A percentile compares a stretch with the other conserved stretches of the same genome.
phyloP scores from a whole-genome alignment of 441 rosid genomes.

The Kokia cookei region DNA sequence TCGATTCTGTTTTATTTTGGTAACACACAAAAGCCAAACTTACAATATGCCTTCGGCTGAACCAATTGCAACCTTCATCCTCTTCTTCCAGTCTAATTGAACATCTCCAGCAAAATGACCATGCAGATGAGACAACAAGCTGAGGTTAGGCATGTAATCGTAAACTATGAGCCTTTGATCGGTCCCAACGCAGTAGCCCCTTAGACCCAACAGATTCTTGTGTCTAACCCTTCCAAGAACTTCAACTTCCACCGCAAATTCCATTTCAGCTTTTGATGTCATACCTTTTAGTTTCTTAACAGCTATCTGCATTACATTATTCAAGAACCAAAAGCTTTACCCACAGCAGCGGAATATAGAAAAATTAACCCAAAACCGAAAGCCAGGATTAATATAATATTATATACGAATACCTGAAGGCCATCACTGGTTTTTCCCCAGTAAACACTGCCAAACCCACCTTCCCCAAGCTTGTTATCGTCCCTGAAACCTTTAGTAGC shows the following conservation, averaged over 20 bases:
- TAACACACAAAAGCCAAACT: constrained; percentile 1
- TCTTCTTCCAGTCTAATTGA: constrained; percentile 32
- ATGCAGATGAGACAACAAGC: constrained; percentile 37
- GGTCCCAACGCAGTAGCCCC: constrained; percentile 23
- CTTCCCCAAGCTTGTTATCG: no score
- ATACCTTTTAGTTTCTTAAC: constrained; percentile 38
- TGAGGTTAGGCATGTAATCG: constrained; percentile 42
- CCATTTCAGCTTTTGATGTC: constrained; percentile 45
- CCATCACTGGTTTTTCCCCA: constrained; percentile 42
- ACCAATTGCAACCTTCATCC: constrained; percentile 34
- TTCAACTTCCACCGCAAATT: constrained; percentile 46
- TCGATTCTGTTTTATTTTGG: neutral
- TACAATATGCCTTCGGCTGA: constrained; percentile 36
- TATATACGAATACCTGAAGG: constrained; percentile 18
- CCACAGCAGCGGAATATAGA: neutral
- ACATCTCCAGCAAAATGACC: constrained; percentile 27
- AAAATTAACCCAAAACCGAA: neutral
- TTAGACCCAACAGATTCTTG: constrained; percentile 35
- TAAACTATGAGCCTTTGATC: constrained; percentile 34
- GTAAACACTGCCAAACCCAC: constrained; percentile 12
- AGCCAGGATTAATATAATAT: neutral
- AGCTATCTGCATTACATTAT: constrained; percentile 25
- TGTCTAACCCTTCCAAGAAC: constrained; percentile 48
- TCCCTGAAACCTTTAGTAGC: no score
- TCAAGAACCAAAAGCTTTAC: neutral